A percentile compares a stretch with the other conserved stretches of the same genome.
phyloP scores from a whole-genome alignment of 345 rosid genomes.

The Eucalyptus sp. region DNA sequence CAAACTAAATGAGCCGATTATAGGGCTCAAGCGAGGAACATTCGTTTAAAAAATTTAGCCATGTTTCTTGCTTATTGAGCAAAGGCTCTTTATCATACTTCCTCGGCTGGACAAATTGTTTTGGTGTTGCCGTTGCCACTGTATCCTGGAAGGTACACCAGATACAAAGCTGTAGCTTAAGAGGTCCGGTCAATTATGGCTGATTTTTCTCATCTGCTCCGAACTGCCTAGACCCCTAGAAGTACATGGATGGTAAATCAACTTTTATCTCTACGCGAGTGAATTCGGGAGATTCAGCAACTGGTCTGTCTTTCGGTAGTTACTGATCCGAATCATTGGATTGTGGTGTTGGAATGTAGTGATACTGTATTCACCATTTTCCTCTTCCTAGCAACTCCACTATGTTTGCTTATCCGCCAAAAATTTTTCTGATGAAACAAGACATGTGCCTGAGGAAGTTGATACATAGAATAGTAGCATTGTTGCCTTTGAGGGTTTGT shows the following conservation, averaged over 20 bases:
- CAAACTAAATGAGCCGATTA: background rate
- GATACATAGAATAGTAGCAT: background rate
- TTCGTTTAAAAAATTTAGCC: background rate
- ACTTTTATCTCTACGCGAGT: background rate
- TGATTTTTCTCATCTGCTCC: background rate
- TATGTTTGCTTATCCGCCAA: background rate
- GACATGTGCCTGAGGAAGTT: background rate
- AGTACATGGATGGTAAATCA: too few species aligned
- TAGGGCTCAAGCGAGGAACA: background rate
- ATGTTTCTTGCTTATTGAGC: background rate
- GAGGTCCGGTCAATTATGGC: background rate
- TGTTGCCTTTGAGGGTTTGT: background rate
- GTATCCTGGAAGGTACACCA: background rate
- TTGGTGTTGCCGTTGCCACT: background rate
- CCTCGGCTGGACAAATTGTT: background rate
- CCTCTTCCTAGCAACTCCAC: background rate
- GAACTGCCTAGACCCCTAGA: background rate
- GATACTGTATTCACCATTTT: background rate
- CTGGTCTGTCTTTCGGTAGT: background rate
- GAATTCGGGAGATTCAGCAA: background rate
- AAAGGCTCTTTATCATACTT: background rate
- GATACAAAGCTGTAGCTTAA: background rate
- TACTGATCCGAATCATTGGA: background rate
- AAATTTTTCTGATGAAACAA: background rate
- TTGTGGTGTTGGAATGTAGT: background rate